Evolutionary conservation across 192 early-diverging fungal genomes (phyloP).

Genomic region (Mortierella antarctica): DNA sequence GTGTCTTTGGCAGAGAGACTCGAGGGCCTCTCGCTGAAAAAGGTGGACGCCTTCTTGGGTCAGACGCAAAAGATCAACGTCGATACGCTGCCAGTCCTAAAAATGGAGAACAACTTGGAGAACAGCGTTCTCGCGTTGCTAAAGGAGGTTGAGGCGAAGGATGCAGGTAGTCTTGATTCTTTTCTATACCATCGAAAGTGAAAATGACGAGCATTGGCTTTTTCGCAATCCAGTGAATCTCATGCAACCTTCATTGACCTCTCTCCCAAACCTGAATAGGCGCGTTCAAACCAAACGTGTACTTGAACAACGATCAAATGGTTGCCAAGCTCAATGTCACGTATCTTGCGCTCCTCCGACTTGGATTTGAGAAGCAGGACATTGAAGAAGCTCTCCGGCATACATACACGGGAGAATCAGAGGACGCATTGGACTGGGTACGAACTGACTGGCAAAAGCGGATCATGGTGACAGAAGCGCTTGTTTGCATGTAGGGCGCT

Average conservation of each 20-base stretch:
- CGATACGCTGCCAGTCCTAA: conserved; percentile 44
- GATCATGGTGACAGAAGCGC: neutral
- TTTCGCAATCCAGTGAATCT: neutral
- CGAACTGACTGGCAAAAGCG: neutral
- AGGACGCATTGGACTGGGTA: conserved; percentile 68
- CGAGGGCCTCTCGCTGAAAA: conserved; percentile 26
- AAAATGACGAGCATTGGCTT: neutral
- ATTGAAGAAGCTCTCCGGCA: conserved; percentile 56
- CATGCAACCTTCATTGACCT: neutral
- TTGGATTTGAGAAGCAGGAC: conserved; percentile 58
- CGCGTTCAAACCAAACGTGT: conserved; percentile 28
- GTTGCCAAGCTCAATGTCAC: conserved; percentile 59
- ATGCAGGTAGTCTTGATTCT: conserved; percentile 14
- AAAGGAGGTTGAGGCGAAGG: conserved; percentile 46
- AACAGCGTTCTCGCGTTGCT: conserved; percentile 46
- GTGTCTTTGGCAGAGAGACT: conserved; percentile 48
- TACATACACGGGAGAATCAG: conserved; percentile 50
- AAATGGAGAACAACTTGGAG: conserved; percentile 52
- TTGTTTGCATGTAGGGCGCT: neutral
- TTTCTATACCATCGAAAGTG: neutral
- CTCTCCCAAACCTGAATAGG: neutral
- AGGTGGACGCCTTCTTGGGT: conserved; percentile 53
- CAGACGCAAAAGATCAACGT: conserved; percentile 45
- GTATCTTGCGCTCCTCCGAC: conserved; percentile 54
- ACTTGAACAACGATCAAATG: conserved; percentile 46